Conservation (phyloP, 2,329 filamentous ascomycete species). For the Magnaporthiopsis rhizophila region DNA sequence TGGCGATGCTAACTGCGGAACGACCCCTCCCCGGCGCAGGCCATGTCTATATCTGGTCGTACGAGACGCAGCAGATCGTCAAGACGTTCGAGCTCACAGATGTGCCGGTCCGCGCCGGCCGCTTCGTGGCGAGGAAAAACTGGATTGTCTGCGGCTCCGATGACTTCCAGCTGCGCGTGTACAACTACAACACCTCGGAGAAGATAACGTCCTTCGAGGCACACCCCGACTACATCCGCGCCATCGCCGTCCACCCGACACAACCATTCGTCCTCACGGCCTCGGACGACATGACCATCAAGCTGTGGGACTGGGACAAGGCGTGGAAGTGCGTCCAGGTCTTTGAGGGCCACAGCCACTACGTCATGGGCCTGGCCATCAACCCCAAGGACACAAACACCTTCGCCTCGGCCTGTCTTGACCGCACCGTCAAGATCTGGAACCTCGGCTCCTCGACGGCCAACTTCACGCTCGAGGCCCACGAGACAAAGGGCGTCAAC, state of each 20-base stretch:
- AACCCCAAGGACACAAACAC: constrained; percentile 96
- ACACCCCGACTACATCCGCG: constrained; percentile 96
- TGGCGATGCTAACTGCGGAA: constrained; percentile 5
- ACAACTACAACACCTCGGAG: constrained; percentile 97
- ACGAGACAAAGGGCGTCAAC: constrained; percentile 96
- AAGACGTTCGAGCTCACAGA: constrained; percentile 99
- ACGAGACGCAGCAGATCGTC: constrained; percentile 92
- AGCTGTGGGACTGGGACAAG: constrained; percentile 98
- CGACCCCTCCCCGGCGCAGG: constrained; percentile 38
- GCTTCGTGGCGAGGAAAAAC: constrained; percentile 96
- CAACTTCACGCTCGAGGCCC: constrained; percentile 94
- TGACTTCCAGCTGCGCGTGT: constrained; percentile 56
- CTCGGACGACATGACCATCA: constrained; percentile 97
- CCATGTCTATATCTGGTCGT: constrained; percentile 99
- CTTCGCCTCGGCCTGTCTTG: constrained; percentile 87
- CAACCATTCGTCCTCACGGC: constrained; percentile 94
- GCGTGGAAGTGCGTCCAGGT: constrained; percentile 96
- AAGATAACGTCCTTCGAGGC: constrained; percentile 97
- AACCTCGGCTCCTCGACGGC: constrained; percentile 86
- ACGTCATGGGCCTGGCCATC: constrained; percentile 88
- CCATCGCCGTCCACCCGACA: constrained; percentile 90
- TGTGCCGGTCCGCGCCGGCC: constrained; percentile 91
- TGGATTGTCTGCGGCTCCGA: constrained; percentile 96
- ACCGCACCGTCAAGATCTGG: constrained; percentile 73
- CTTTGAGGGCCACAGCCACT: constrained; percentile 93